phyloP scores from a whole-genome alignment of 208 protist genomes.

The Trichomonas gallinae region DNA sequence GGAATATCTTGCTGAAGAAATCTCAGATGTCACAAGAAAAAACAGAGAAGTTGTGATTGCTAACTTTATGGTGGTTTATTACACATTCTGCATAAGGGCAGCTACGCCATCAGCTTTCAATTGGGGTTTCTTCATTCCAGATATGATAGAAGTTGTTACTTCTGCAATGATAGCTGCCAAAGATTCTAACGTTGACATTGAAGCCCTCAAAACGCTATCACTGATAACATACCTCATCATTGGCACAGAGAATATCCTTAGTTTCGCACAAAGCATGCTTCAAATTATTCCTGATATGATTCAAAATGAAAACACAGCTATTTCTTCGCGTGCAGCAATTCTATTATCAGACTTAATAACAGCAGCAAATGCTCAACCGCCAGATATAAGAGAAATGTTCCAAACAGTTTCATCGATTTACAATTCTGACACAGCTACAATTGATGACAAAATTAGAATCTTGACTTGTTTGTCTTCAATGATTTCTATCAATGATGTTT shows the following conservation, averaged over 20 bases:
- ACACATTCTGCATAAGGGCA: not conserved
- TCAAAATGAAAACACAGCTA: not conserved
- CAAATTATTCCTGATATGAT: not conserved
- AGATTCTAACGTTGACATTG: not conserved
- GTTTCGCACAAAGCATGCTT: not conserved
- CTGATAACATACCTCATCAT: not conserved
- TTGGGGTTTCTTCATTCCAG: not conserved
- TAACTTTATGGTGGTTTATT: not conserved
- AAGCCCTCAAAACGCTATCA: not conserved
- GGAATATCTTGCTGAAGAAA: not conserved
- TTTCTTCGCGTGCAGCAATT: not conserved
- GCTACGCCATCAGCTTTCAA: not conserved
- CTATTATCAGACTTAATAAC: not conserved
- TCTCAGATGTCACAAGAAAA: not conserved
- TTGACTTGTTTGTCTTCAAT: not conserved
- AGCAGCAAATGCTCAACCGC: not conserved
- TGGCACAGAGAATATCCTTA: not conserved
- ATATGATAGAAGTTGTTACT: not conserved
- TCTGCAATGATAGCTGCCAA: not conserved
- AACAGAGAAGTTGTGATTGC: not conserved
- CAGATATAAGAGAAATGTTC: not conserved
- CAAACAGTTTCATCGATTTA: not conserved
- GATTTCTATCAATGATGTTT: not conserved
- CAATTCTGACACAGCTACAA: not conserved
- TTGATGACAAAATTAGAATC: not conserved